These are phyloP conservation scores for Protostelium mycophagum DNA, from an alignment of 78 protist genomes.

Conservation along the genomic window DNA sequence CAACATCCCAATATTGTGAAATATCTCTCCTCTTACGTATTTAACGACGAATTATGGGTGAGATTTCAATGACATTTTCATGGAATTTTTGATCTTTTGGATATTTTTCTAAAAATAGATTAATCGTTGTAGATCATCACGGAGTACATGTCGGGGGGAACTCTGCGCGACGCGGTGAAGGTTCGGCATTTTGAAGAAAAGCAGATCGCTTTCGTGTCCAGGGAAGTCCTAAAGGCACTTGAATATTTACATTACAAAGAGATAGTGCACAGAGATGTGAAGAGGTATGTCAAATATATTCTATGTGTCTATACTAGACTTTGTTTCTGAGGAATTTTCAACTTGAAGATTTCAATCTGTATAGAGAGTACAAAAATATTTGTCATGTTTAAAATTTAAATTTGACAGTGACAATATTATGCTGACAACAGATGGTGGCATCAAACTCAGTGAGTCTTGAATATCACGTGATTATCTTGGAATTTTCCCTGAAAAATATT, in stretches of 20 bases:
- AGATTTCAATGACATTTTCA: too few relatives aligned
- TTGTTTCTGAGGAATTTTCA: too few relatives aligned
- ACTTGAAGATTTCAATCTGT: too few relatives aligned
- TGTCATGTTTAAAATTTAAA: too few relatives aligned
- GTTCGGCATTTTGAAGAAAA: not conserved
- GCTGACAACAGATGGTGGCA: not conserved
- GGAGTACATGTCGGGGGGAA: not conserved
- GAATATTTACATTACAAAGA: not conserved
- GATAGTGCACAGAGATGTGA: not conserved
- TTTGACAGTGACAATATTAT: not conserved
- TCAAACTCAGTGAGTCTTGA: not conserved
- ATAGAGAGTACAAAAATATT: too few relatives aligned
- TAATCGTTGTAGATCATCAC: not conserved
- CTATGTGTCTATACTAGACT: too few relatives aligned
- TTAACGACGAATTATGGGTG: not conserved
- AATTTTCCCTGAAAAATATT: not conserved
- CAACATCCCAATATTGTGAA: not conserved
- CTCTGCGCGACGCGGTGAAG: not conserved
- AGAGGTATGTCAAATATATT: not conserved
- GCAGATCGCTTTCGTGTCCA: not conserved
- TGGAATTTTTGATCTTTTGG: not conserved
- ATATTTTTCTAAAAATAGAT: too few relatives aligned
- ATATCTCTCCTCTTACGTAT: not conserved
- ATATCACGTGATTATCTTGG: not conserved
- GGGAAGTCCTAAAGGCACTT: not conserved